Percentiles rank a stretch among this genome's conserved stretches.
Conservation (phyloP, 257 asterid species). For the Galeopsis tetrahit region DNA sequence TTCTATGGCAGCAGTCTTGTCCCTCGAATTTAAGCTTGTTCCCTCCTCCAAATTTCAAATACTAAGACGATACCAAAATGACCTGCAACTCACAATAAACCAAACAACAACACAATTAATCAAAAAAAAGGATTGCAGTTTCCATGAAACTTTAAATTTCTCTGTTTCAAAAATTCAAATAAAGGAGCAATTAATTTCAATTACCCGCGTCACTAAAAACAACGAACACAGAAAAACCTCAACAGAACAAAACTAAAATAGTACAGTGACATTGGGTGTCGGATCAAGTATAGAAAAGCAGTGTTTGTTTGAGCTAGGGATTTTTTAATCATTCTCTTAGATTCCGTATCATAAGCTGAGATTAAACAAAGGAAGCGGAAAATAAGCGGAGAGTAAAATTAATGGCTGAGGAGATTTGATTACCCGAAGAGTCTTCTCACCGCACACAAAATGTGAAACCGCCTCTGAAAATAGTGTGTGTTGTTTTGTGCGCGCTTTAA, state of each 20-base stretch:
- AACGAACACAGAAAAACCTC: conserved; percentile 5
- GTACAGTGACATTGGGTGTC: conserved; percentile 34
- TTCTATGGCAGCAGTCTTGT: conserved; percentile 32
- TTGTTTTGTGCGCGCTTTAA: conserved; percentile 42
- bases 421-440: conserved; percentile 47
- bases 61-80: conserved; percentile 5
- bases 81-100: conserved; percentile 36
- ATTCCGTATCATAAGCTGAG: conserved; percentile 29
- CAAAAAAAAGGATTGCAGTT: background rate
- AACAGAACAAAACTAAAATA: conserved; percentile 23
- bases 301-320: conserved; percentile 36
- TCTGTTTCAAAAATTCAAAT: conserved; percentile 1
- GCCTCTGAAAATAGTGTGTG: conserved; percentile 45
- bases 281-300: conserved; percentile 39
- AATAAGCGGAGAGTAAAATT: conserved; percentile 34
- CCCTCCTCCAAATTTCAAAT: conserved; percentile 28
- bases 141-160: conserved; percentile 32
- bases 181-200: conserved; percentile 2
- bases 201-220: conserved; percentile 22
- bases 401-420: conserved; percentile 44
- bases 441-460: conserved; percentile 47
- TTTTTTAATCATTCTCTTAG: conserved; percentile 23
- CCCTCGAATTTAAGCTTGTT: conserved; percentile 30
- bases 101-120: conserved; percentile 1
- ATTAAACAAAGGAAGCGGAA: conserved; percentile 16